Conservation (phyloP, 495 filamentous ascomycete genomes). For the Neurospora sp. region DNA sequence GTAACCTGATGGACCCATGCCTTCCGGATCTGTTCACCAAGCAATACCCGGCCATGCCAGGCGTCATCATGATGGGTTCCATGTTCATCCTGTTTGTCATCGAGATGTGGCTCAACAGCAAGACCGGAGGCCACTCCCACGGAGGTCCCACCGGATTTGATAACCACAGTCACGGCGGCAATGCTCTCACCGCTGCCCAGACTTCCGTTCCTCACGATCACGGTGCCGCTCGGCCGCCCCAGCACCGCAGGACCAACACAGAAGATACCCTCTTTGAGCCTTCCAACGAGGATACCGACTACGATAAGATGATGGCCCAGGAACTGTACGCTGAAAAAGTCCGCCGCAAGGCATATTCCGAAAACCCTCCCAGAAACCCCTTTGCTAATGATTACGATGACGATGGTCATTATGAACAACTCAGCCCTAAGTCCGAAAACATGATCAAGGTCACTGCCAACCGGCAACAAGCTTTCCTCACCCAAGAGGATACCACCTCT, state of each 20-base stretch:
- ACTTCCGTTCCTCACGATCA: neutral
- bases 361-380: slow-evolving; percentile 6
- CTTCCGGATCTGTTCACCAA: slow-evolving; percentile 46
- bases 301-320: slow-evolving; percentile 34
- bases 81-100: slow-evolving; percentile 47
- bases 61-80: slow-evolving; percentile 49
- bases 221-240: slow-evolving; percentile 9
- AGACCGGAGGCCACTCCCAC: slow-evolving; percentile 42
- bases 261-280: slow-evolving; percentile 20
- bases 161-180: slow-evolving; percentile 7
- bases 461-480: neutral
- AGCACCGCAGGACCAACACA: slow-evolving; percentile 19
- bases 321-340: slow-evolving; percentile 26
- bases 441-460: slow-evolving; percentile 26
- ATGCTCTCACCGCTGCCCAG: neutral
- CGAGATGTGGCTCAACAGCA: slow-evolving; percentile 45
- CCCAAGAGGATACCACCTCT: neutral
- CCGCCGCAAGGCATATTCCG: neutral
- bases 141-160: slow-evolving; percentile 38
- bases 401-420: neutral
- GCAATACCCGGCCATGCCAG: slow-evolving; percentile 48
- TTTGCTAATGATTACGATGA: slow-evolving; percentile 17
- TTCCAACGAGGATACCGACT: slow-evolving; percentile 18
- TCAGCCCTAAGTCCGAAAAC: slow-evolving; percentile 29
- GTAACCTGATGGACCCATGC: slow-evolving; percentile 46